Evolutionary conservation across 2,329 filamentous ascomycete genomes (phyloP), one percentile per base, ranked within the genome.

Genomic region (Sordariomycetes sp.): DNA sequence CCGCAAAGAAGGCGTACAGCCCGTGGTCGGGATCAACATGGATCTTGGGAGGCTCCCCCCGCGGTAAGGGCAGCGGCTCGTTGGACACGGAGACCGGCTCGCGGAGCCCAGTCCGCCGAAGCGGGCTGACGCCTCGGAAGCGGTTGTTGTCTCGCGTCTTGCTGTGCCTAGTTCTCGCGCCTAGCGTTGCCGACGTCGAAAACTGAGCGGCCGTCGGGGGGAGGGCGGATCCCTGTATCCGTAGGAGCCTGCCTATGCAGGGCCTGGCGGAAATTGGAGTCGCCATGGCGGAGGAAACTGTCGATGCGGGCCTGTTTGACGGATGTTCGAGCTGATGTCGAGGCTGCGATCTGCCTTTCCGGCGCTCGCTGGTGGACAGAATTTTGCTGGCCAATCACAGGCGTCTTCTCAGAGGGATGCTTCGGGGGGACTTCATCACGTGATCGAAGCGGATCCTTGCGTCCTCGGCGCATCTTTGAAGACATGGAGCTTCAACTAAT

Each of bases 1-100:
- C 79, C 66, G 86, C 84, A 74, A 99, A 97, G 75, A 99, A 99
- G 1, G 83, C 87, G 88, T 89, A 97, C 12, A 99, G 85, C 34
- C 91, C 93, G 72, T 99, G 94, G 63, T 92, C 74, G 32, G 83
- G 79, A 68, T 90, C 86, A 50, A 79, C 80, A 62, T 81, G 70
- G 35, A 87, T 70, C 53, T 76, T 70, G 58, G 82, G 81, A 67
- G 83, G 79, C 61, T 79, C 78, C 59, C 86, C 78, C 24, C 84
- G 82, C 7, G 94, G 92, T 67, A 81, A 79, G 1, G 93, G 93
- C 58, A 96, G 76, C 55, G 85, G 78, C 52, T 86, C 80, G 66
- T 87, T 82, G 50, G 83, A 86, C 60, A 94, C 85, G 20, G 87
- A 88, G 58, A 95, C 76, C n/a, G 80, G 83, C 68, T 88, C 84